Conservation (phyloP, 805 yeast species). For the Saccharomycopsis sp. region DNA sequence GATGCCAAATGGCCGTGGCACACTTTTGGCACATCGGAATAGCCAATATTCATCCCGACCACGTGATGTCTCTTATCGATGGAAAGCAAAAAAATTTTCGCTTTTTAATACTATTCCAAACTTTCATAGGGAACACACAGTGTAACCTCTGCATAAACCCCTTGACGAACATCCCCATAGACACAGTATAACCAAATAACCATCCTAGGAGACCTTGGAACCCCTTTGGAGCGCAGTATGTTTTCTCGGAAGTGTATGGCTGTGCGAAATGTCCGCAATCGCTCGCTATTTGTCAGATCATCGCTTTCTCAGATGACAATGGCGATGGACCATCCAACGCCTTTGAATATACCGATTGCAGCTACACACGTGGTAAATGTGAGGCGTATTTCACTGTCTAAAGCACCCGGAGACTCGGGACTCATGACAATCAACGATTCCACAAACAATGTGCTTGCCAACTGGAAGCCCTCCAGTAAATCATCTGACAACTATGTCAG, state of each 20-base stretch:
- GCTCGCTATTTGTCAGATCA: background rate
- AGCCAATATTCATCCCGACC: background rate
- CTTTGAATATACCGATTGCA: background rate
- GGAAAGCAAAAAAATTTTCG: background rate
- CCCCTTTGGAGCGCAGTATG: background rate
- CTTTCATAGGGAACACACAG: no score
- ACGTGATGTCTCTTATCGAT: background rate
- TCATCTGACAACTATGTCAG: slow-evolving; percentile 39
- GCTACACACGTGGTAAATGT: background rate
- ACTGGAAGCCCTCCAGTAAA: background rate
- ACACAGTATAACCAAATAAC: no score
- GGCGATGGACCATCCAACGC: background rate
- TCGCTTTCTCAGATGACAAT: background rate
- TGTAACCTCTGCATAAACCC: no score
- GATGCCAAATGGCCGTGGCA: no score
- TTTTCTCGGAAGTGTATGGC: background rate
- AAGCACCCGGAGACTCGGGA: background rate
- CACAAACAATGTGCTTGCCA: background rate
- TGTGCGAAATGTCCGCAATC: background rate
- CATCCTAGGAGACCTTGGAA: no score
- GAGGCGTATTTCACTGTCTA: background rate
- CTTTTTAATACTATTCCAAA: no score
- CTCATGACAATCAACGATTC: background rate
- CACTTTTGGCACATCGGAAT: background rate
- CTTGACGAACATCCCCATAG: no score